Percentiles rank a stretch among this genome's conserved stretches.
phyloP scores from a whole-genome alignment of 257 asterid species.

The Thymus mandschuricus region DNA sequence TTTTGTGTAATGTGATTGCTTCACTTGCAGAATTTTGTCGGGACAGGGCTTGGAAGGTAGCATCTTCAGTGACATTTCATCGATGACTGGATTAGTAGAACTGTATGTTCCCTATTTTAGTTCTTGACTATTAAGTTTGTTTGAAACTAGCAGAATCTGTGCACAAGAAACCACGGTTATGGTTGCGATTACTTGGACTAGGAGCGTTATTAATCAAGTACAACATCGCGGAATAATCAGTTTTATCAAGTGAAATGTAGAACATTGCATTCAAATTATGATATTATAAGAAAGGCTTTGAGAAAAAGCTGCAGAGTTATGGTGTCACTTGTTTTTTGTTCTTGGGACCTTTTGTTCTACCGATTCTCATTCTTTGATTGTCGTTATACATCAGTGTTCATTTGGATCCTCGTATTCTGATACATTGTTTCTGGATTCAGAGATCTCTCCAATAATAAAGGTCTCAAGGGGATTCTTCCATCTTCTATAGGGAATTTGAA shows the following conservation, averaged over 20 bases:
- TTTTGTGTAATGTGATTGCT: constrained; percentile 21
- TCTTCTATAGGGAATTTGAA: constrained; percentile 69
- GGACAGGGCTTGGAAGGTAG: constrained; percentile 65
- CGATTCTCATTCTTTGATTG: background rate
- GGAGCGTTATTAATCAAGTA: too few relatives aligned
- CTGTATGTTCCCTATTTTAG: constrained; percentile 52
- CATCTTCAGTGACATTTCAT: constrained; percentile 62
- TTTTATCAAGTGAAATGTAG: too few relatives aligned
- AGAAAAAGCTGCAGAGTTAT: background rate
- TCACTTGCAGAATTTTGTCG: constrained; percentile 57
- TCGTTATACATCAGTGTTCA: background rate
- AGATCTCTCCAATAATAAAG: constrained; percentile 90
- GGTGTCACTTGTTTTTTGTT: background rate
- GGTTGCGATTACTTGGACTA: too few relatives aligned
- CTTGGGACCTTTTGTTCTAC: background rate
- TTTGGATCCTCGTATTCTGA: constrained; percentile 9
- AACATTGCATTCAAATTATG: too few relatives aligned
- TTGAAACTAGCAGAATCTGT: background rate
- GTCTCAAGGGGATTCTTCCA: constrained; percentile 75
- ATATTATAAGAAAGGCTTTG: too few relatives aligned
- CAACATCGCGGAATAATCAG: too few relatives aligned
- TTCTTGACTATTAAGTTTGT: constrained; percentile 8
- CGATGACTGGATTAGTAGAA: constrained; percentile 53
- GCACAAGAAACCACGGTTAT: too few relatives aligned
- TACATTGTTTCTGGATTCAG: constrained; percentile 42